These are phyloP conservation scores for Phialophora tarda DNA, from an alignment of 2,329 filamentous ascomycete genomes.

Conservation along the genomic window DNA sequence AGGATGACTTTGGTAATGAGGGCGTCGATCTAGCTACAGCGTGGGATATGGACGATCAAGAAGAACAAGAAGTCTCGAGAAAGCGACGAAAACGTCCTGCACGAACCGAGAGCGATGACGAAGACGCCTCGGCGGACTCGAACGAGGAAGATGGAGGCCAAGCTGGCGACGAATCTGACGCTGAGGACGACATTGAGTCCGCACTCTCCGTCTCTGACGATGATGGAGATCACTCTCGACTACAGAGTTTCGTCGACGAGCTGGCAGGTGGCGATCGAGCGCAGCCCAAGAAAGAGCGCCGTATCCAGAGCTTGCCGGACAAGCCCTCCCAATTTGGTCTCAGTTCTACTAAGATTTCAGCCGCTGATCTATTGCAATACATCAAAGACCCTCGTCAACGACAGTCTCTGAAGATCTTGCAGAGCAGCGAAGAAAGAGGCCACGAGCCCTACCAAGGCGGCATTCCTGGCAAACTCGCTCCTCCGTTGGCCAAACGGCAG, in stretches of 20 bases:
- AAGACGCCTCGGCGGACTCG: conserved; percentile 45
- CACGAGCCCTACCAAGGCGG: conserved; percentile 60
- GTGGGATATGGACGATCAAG: conserved; percentile 61
- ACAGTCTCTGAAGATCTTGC: conserved; percentile 77
- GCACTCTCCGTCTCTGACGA: conserved; percentile 57
- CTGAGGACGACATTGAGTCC: conserved; percentile 58
- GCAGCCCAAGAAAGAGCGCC: conserved; percentile 40
- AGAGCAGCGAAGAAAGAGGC: conserved; percentile 64
- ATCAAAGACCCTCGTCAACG: conserved; percentile 77
- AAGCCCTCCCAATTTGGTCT: conserved; percentile 66
- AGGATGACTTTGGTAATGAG: conserved; percentile 64
- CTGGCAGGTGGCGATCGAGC: conserved; percentile 23
- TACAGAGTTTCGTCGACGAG: conserved; percentile 67
- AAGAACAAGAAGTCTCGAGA: conserved; percentile 51
- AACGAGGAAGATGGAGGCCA: conserved; percentile 47
- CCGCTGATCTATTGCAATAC: conserved; percentile 75
- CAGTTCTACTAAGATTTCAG: conserved; percentile 70
- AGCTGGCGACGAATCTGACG: conserved; percentile 43
- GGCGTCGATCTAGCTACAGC: conserved; percentile 67
- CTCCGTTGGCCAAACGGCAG: conserved; percentile 81
- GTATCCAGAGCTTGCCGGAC: conserved; percentile 61
- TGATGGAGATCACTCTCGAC: conserved; percentile 63
- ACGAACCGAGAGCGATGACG: conserved; percentile 46
- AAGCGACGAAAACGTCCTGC: conserved; percentile 44
- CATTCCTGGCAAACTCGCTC: conserved; percentile 73